phyloP scores from a whole-genome alignment of 805 yeast species.

The Metschnikowia picachoensis region DNA sequence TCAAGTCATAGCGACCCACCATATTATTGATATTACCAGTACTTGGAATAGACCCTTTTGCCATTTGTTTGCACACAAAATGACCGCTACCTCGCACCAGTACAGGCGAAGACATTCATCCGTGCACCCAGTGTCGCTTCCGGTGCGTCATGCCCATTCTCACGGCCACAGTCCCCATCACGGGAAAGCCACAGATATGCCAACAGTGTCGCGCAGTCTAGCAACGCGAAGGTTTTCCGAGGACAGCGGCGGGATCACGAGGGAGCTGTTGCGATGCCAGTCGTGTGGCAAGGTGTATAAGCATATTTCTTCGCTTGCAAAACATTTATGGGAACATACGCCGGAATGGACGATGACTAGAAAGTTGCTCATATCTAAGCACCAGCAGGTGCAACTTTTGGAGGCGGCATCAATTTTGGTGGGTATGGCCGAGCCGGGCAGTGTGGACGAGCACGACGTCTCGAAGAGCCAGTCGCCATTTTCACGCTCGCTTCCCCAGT shows the following conservation, averaged over 20 bases:
- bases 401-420: constrained; percentile 78
- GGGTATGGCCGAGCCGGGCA: constrained; percentile 54
- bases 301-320: constrained; percentile 82
- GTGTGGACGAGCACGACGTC: constrained; percentile 8
- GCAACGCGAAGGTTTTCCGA: constrained; percentile 64
- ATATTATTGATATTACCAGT: too few relatives aligned
- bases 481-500: constrained; percentile 25
- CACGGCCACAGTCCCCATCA: constrained; percentile 11
- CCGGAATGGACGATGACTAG: constrained; percentile 92
- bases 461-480: constrained; percentile 8
- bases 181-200: constrained; percentile 8
- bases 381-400: constrained; percentile 79
- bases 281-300: constrained; percentile 91
- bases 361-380: constrained; percentile 75
- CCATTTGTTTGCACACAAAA: too few relatives aligned
- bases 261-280: constrained; percentile 82
- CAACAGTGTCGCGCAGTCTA: constrained; percentile 9
- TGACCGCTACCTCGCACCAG: constrained; percentile 8
- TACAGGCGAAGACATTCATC: constrained; percentile 19
- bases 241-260: constrained; percentile 80
- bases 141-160: constrained; percentile 10
- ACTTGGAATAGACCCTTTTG: too few relatives aligned
- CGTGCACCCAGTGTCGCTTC: constrained; percentile 16
- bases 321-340: constrained; percentile 91
- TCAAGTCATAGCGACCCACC: too few relatives aligned